These are phyloP conservation scores for Diaporthe longicolla DNA, from an alignment of 2,329 filamentous ascomycete genomes.

Conservation along the genomic window DNA sequence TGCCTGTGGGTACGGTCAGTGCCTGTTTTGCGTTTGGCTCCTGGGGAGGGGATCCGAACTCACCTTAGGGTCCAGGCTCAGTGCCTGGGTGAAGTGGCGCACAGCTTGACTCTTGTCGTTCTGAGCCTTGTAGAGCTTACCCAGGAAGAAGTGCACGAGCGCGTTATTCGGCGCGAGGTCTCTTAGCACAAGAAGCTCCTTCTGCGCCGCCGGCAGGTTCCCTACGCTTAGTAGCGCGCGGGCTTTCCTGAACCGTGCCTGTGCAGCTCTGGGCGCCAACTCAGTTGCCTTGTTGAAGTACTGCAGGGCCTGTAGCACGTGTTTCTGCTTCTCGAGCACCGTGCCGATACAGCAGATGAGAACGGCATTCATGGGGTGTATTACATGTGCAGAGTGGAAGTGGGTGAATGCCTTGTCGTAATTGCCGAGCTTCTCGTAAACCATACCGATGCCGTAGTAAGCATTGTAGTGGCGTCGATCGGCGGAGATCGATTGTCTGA, in stretches of 20 bases:
- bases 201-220: slow-evolving; percentile 79
- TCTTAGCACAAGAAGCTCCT: slow-evolving; percentile 89
- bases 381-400: slow-evolving; percentile 87
- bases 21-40: background rate
- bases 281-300: slow-evolving; percentile 88
- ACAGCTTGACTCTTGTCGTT: slow-evolving; percentile 86
- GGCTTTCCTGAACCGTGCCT: slow-evolving; percentile 94
- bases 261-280: slow-evolving; percentile 83
- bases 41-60: slow-evolving; percentile 47
- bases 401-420: slow-evolving; percentile 93
- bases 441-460: slow-evolving; percentile 90
- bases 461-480: slow-evolving; percentile 96
- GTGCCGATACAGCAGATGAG: slow-evolving; percentile 93
- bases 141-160: slow-evolving; percentile 95
- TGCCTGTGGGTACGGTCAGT: slow-evolving; percentile 68
- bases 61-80: slow-evolving; percentile 98
- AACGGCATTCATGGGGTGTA: slow-evolving; percentile 95
- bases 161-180: slow-evolving; percentile 94
- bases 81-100: slow-evolving; percentile 91
- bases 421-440: slow-evolving; percentile 91
- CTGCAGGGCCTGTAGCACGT: slow-evolving; percentile 81
- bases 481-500: slow-evolving; percentile 86
- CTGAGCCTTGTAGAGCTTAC: slow-evolving; percentile 82
- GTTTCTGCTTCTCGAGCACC: slow-evolving; percentile 89
- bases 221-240: slow-evolving; percentile 84